Percentiles rank a stretch among this genome's conserved stretches.
phyloP scores from a whole-genome alignment of 768 basidiomycete genomes.

The Holtermanniella nyarrowii region DNA sequence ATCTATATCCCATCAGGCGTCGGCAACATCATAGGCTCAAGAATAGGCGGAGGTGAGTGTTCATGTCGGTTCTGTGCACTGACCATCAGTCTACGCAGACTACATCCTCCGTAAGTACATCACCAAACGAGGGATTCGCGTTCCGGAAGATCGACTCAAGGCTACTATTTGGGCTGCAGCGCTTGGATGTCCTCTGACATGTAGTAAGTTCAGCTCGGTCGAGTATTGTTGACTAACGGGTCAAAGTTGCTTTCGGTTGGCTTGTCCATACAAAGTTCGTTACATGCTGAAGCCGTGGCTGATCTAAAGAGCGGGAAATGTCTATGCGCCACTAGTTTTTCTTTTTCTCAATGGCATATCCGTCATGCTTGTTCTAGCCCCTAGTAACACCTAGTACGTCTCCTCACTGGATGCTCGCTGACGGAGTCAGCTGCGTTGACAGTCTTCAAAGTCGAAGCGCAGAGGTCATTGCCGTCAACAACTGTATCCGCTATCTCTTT shows the following conservation, averaged over 20 bases:
- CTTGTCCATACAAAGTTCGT: slow-evolving; percentile 21
- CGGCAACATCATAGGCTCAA: slow-evolving; percentile 38
- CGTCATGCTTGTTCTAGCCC: slow-evolving; percentile 33
- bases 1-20: slow-evolving; percentile 39
- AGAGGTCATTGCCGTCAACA: slow-evolving; percentile 40
- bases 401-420: neutral
- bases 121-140: slow-evolving; percentile 31
- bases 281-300: neutral
- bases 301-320: slow-evolving; percentile 22
- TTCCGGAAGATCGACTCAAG: slow-evolving; percentile 40
- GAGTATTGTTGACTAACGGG: slow-evolving; percentile 3
- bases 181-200: slow-evolving; percentile 27
- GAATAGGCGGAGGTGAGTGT: slow-evolving; percentile 36
- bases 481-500: slow-evolving; percentile 39
- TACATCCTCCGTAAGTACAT: slow-evolving; percentile 28
- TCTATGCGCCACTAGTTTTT: slow-evolving; percentile 31
- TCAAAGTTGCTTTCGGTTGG: slow-evolving; percentile 34
- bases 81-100: slow-evolving; percentile 30
- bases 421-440: slow-evolving; percentile 21
- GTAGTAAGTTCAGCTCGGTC: slow-evolving; percentile 13
- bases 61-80: neutral
- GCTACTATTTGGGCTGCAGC: slow-evolving; percentile 30
- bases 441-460: slow-evolving; percentile 25
- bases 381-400: slow-evolving; percentile 35
- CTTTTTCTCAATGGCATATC: slow-evolving; percentile 26